Conservation (phyloP, 2,329 filamentous ascomycete genomes). For the Fusarium goolgardi region DNA sequence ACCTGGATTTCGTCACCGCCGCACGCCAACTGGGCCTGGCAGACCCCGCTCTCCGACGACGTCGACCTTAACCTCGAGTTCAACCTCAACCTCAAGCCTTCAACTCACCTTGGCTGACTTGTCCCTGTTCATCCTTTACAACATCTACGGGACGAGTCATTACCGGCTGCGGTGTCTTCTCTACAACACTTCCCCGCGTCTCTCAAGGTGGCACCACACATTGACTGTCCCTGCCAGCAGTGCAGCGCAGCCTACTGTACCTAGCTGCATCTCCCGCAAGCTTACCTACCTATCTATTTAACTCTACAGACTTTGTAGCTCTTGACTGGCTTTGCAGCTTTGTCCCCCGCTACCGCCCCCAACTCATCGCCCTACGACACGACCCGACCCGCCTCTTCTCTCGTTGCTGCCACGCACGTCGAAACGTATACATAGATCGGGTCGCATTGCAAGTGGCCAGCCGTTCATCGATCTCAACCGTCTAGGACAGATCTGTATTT, state of each 20-base stretch:
- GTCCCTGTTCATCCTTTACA: conserved; percentile 27
- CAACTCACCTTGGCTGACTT: conserved; percentile 31
- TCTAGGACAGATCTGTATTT: conserved; percentile 26
- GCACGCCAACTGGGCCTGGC: conserved; percentile 38
- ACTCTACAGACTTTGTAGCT: conserved; percentile 22
- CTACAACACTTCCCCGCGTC: not conserved
- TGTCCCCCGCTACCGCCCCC: conserved; percentile 40
- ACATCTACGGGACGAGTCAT: conserved; percentile 13
- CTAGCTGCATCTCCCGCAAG: conserved; percentile 27
- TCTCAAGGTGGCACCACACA: conserved; percentile 2
- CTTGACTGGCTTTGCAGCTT: conserved; percentile 21
- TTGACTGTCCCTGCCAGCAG: conserved; percentile 23
- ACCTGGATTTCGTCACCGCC: conserved; percentile 46
- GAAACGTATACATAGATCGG: conserved; percentile 40
- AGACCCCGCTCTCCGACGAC: conserved; percentile 45
- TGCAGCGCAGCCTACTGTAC: conserved; percentile 20
- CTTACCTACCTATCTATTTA: conserved; percentile 27
- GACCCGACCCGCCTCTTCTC: conserved; percentile 39
- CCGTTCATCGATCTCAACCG: conserved; percentile 31
- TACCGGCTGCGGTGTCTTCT: conserved; percentile 11
- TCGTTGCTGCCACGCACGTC: conserved; percentile 32
- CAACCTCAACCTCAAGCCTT: conserved; percentile 25
- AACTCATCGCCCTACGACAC: conserved; percentile 40
- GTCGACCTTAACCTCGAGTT: conserved; percentile 18
- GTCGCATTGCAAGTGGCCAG: conserved; percentile 51